Evolutionary conservation across 257 asterid genomes (phyloP), one percentile per base, ranked within the genome.

Genomic region (Solanum sejunctum): DNA sequence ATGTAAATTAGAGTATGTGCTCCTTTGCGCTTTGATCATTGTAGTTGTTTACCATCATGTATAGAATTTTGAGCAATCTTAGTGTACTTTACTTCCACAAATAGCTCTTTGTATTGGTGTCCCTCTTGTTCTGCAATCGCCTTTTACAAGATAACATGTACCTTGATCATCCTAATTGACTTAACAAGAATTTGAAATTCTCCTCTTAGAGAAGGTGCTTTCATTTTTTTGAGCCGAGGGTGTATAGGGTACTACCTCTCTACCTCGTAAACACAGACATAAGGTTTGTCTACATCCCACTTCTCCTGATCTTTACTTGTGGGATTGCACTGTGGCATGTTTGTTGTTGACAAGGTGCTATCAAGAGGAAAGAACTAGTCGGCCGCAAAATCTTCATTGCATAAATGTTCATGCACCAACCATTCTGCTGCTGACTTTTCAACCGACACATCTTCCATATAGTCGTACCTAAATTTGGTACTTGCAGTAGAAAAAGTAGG

Each of bases 31-130:
- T 86, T 87, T 87, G 87, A 80, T 84, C 88, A 21, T 84, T 87
- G 88, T 88, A 84, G 84, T 86, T 82, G 87, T 77, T 89, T 90
- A 82, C 88, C 87, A 69, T 81, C 81, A 88, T 89, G 89, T 92
- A 89, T 47, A 91, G 87, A 84, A 84, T 86, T 72, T 51, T 71
- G 80, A 57, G 75, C 51, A 49, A 61, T 49, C 41, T 51, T 69
- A 70, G 58, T 21, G 85, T 58, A 58, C 36, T 71, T 56, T 82
- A 75, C 70, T 82, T 45, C 28, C 85, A 45, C 45, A 15, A 78
- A n/a, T 17, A 52, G 17, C 21, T 51, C 26, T 15, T 23, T 26
- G 82, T 51, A 26, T 51, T 77, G 23, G 16, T 26, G 47, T 77
- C 6, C 63, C 82, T 51, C 3, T 9, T 77, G 5, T 26, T 77